These are phyloP conservation scores for Diaporthe amygdali DNA, from an alignment of 2,329 filamentous ascomycete genomes.

Conservation along the genomic window DNA sequence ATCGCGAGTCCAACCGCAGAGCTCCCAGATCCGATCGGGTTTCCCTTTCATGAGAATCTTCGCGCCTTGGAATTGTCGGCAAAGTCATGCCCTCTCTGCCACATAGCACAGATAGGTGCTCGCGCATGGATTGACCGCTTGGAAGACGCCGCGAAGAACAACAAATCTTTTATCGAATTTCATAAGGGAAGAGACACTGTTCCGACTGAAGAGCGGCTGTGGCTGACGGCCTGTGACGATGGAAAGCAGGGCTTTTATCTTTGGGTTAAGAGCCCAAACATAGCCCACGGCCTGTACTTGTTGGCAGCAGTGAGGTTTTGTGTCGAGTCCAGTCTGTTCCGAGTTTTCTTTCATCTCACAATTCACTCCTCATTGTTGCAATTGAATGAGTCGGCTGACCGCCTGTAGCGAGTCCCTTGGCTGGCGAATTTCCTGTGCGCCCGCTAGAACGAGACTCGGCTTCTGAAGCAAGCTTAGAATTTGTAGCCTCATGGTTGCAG, in stretches of 20 bases:
- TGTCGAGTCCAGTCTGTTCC: neutral
- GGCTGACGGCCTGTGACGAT: neutral
- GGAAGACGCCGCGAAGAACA: neutral
- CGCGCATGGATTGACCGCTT: neutral
- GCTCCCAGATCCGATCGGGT: neutral
- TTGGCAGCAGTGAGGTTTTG: conserved; percentile 1
- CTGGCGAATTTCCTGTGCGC: neutral
- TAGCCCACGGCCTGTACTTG: neutral
- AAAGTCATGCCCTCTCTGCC: neutral
- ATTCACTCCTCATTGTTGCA: neutral
- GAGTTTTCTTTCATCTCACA: neutral
- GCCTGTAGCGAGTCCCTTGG: neutral
- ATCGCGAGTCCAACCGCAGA: neutral
- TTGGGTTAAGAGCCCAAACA: neutral
- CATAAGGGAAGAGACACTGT: neutral
- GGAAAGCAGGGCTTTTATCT: neutral
- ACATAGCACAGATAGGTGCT: neutral
- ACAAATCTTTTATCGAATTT: neutral
- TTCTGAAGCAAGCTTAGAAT: neutral
- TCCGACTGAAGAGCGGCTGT: neutral
- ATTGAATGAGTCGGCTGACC: neutral
- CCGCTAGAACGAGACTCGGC: neutral
- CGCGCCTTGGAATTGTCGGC: neutral
- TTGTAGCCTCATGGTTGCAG: neutral
- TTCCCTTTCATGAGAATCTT: neutral